Percentiles rank a stretch among this genome's conserved stretches.
Evolutionary conservation across 768 basidiomycete genomes (phyloP).

Genomic region (Leccinellum rugosiceps): DNA sequence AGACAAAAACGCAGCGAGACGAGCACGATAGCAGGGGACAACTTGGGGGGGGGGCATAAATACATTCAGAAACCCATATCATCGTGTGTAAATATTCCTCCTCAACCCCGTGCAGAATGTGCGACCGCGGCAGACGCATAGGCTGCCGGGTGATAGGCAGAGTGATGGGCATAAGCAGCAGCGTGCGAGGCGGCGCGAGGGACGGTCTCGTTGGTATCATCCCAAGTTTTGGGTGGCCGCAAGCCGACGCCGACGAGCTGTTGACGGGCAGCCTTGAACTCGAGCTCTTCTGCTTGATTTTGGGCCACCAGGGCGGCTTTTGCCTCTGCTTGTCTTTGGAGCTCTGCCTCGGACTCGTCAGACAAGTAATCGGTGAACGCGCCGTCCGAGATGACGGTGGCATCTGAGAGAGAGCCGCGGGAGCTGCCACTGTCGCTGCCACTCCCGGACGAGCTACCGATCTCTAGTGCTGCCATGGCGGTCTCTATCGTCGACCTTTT

Average conservation of each 20-base stretch:
- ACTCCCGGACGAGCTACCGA: conserved; percentile 49
- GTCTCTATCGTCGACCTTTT: conserved; percentile 36
- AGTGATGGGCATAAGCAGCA: conserved; percentile 24
- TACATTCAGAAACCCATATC: conserved; percentile 16
- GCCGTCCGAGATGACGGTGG: conserved; percentile 80
- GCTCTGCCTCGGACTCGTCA: conserved; percentile 88
- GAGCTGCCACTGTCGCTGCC: conserved; percentile 54
- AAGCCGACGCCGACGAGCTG: conserved; percentile 73
- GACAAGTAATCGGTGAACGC: conserved; percentile 88
- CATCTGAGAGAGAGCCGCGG: conserved; percentile 60
- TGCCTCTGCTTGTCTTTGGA: conserved; percentile 82
- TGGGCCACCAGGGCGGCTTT: conserved; percentile 76
- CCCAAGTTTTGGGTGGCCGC: conserved; percentile 77
- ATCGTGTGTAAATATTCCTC: conserved; percentile 19
- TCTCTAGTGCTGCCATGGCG: conserved; percentile 37
- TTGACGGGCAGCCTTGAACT: conserved; percentile 78
- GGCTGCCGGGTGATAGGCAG: conserved; percentile 27
- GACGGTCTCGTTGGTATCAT: conserved; percentile 43
- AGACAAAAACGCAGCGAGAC: conserved; percentile 15
- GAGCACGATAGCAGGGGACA: conserved; percentile 16
- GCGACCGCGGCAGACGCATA: conserved; percentile 26
- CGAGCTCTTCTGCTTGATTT: conserved; percentile 74
- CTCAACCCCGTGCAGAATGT: conserved; percentile 30
- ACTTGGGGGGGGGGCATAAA: conserved; percentile 23
- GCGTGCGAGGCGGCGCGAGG: conserved; percentile 25